Conservation (phyloP, 1,284 basidiomycete species). For the Cystobasidium pallidum region DNA sequence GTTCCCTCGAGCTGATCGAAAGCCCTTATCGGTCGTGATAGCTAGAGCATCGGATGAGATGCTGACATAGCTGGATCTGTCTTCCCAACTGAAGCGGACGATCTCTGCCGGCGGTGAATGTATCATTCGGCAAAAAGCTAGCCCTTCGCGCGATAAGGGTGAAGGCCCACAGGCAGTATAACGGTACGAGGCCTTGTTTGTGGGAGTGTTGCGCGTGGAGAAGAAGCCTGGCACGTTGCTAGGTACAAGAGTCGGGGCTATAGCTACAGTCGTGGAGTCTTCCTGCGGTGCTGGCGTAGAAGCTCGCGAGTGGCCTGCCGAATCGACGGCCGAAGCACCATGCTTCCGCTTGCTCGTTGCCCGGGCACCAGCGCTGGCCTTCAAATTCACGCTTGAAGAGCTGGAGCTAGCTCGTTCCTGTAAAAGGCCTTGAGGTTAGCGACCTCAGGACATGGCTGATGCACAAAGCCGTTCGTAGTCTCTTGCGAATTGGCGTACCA, state of each 20-base stretch:
- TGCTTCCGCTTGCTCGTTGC: slow-evolving; percentile 31
- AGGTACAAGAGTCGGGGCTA: slow-evolving; percentile 28
- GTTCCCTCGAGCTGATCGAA: slow-evolving; percentile 84
- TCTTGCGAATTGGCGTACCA: neutral
- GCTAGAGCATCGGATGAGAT: slow-evolving; percentile 79
- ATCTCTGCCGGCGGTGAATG: slow-evolving; percentile 70
- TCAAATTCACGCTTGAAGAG: slow-evolving; percentile 29
- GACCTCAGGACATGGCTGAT: neutral
- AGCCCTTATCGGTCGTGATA: slow-evolving; percentile 82
- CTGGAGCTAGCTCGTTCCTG: slow-evolving; percentile 33
- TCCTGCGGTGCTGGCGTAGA: slow-evolving; percentile 29
- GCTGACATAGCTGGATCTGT: slow-evolving; percentile 69
- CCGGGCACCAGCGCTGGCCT: slow-evolving; percentile 6
- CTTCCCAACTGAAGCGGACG: slow-evolving; percentile 79
- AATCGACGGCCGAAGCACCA: slow-evolving; percentile 9
- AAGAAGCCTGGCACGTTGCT: slow-evolving; percentile 47
- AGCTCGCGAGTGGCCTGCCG: slow-evolving; percentile 20
- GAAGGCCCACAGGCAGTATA: slow-evolving; percentile 77
- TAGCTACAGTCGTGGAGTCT: slow-evolving; percentile 23
- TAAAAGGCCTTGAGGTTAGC: neutral
- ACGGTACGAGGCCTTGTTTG: slow-evolving; percentile 70
- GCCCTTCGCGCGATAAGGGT: slow-evolving; percentile 4
- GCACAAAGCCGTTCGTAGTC: neutral
- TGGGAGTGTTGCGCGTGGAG: slow-evolving; percentile 57
- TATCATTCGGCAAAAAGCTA: slow-evolving; percentile 69